These are phyloP conservation scores for Quercus bicolor DNA, from an alignment of 306 rosid genomes.

Conservation along the genomic window DNA sequence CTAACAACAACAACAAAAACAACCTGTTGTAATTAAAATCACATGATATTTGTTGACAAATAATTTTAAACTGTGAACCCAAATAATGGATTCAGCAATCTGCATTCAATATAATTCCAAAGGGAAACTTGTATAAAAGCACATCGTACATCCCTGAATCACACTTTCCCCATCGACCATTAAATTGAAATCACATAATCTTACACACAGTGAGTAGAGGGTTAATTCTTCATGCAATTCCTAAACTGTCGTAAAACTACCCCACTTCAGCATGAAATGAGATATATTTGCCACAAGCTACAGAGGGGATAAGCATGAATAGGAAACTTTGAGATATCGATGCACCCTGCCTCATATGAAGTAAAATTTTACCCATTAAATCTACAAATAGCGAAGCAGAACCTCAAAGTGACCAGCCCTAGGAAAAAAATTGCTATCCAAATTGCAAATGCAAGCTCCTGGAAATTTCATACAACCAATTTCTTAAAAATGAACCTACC, in stretches of 20 bases:
- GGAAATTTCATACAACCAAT: not conserved
- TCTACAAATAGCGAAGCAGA: not conserved
- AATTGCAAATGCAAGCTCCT: not conserved
- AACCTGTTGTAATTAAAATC: not conserved
- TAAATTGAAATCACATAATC: not conserved
- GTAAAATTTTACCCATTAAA: not conserved
- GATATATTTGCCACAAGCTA: not conserved
- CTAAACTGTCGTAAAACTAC: not conserved
- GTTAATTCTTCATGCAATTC: not conserved
- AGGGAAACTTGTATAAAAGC: not conserved
- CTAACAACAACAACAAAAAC: not conserved
- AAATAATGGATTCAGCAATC: not conserved
- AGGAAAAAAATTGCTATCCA: conserved; percentile 12
- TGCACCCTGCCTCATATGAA: not conserved
- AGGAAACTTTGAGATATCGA: not conserved
- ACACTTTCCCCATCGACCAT: not conserved
- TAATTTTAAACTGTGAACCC: not conserved
- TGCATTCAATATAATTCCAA: not conserved
- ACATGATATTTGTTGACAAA: not conserved
- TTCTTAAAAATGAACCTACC: conserved; percentile 43
- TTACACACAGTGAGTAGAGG: not conserved
- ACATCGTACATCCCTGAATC: not conserved
- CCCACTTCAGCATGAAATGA: not conserved
- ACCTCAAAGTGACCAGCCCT: not conserved
- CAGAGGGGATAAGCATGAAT: not conserved